Base-by-base conservation (phyloP, 2,329 filamentous ascomycete genomes). In the Penicillium brevicompactum region DNA sequence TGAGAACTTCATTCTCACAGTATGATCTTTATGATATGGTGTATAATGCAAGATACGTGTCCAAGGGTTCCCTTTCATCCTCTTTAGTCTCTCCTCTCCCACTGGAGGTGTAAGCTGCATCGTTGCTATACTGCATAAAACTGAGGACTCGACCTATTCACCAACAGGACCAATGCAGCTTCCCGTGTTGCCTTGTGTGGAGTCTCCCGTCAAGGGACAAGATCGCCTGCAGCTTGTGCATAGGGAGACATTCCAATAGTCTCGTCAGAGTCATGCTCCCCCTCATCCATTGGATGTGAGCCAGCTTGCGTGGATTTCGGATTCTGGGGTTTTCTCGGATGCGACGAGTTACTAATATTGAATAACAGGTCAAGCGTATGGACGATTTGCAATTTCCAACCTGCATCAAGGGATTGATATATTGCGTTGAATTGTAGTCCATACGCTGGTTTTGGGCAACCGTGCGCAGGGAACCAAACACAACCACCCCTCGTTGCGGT, bases 181-280 rank as follows among this genome's bases (percentile, higher is more conserved):
- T 46, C 37, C 52, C 52, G 52, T 41, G 34, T 51, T 41, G 32
- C 52, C 52, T 54, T 31, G 30, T 40, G 45, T 43, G 22, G 38
- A 42, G 31, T 37, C 18, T 31, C 6, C 38, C 30, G 11, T 27
- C 49, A 47, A 56, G 49, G 44, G n/a, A 34, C 40, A 27, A 27
- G 41, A 54, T 51, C 41, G 41, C 18, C 41, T 45, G 42, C 42
- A 38, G 52, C 53, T 56, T 51, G 52, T 49, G 24, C 47, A 58
- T 50, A 31, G 24, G 44, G 57, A 45, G 40, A 14, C 57, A 56
- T 56, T 62, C 50, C 54, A 57, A 46, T 38, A 52, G 55, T 59
- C 55, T 53, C 46, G 61, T 59, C 56, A 64, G 50, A 44, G 37
- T 47, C 38, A 49, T 47, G 8, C 21, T 14, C 42, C 22, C 45